Base-by-base conservation (phyloP, 2,329 filamentous ascomycete species). In the Cladosporium sp. region DNA sequence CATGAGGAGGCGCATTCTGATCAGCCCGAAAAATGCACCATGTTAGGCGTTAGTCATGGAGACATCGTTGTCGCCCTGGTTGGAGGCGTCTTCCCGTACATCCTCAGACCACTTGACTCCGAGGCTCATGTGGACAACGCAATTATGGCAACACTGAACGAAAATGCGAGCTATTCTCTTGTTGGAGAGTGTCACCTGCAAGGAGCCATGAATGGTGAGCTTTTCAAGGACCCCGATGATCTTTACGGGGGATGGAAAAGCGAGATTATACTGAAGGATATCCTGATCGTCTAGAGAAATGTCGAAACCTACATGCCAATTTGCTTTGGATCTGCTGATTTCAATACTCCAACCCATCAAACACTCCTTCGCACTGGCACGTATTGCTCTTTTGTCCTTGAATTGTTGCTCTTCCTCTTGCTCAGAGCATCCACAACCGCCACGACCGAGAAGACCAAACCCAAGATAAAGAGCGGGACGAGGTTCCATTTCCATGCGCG, bases 401-500 rank as follows among this genome's bases (percentile, higher is more conserved):
- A 4, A 27, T 9, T 27, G 5, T 27, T 9, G 9, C 19, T 36
- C 7, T 9, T 29, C 22, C 36, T 24, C 32, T 22, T 11, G 22
- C 20, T 17, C 36, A 36, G 27, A 4, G 50, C 49, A 30, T 63
- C 61, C 19, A 62, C 19, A 1, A 39, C 54, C 18, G 30, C 47
- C 1, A 64, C n/a, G n/a, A 53, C 1, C 48, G n/a, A n/a, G n/a
- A n/a, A n/a, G n/a, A n/a, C 41, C 13, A 61, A 6, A 3, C 60
- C 57, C 13, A 63, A 36, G 3, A 64, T 34, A 41, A 61, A 57
- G 50, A 65, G 43, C 15, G 61, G 60, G 12, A 65, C 57, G n/a
- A 64, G 41, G 50, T 65, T 65, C 60, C 61, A 64, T 30, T 54
- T 56, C 62, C 63, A 65, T 3, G 43, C 61, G 34, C 56, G 47